phyloP scores from a whole-genome alignment of 257 asterid species.

The Solanum pimpinellifolium region DNA sequence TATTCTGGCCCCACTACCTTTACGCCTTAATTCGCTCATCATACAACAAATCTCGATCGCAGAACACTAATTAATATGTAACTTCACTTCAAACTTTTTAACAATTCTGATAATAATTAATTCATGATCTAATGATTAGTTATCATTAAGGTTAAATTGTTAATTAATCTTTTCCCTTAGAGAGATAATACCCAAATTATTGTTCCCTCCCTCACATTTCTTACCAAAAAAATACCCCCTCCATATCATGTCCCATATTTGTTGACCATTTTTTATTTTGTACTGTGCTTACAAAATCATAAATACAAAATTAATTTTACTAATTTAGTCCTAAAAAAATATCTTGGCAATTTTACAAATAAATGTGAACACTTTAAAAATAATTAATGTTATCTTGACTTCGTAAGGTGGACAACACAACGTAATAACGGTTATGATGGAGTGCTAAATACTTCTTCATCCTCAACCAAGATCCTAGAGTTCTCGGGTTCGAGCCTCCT shows the following conservation, averaged over 20 bases:
- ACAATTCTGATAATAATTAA: not conserved
- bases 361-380: not conserved
- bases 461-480: too few relatives aligned
- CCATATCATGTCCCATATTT: too few relatives aligned
- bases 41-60: not conserved
- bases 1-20: constrained; percentile 6
- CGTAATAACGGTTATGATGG: too few relatives aligned
- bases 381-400: too few relatives aligned
- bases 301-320: too few relatives aligned
- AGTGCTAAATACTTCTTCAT: too few relatives aligned
- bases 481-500: too few relatives aligned
- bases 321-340: too few relatives aligned
- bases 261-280: not conserved
- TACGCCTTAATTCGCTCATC: not conserved
- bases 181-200: not conserved
- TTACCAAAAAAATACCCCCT: too few relatives aligned
- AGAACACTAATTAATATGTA: constrained; percentile 4
- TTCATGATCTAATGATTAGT: constrained; percentile 9
- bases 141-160: not conserved
- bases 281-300: too few relatives aligned
- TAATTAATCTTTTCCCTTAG: not conserved
- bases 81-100: not conserved
- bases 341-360: too few relatives aligned
- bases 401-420: not conserved
- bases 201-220: not conserved